Evolutionary conservation across 2,329 filamentous ascomycete species (phyloP).

Genomic region (Diaporthe capsici): DNA sequence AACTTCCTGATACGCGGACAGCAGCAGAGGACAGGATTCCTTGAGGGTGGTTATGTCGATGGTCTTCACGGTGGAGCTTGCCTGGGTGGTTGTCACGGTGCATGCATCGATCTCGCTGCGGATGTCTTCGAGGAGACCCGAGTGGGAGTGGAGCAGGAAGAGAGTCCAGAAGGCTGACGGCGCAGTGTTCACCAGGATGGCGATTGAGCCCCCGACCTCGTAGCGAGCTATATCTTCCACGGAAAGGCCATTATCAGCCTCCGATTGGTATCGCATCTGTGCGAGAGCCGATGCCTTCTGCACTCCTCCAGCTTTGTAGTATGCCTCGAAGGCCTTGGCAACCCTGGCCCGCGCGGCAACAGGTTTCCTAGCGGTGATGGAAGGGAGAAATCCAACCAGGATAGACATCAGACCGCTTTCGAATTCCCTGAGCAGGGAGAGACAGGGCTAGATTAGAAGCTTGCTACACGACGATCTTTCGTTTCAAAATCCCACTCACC

Average conservation of each 20-base stretch:
- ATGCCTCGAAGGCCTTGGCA: conserved; percentile 53
- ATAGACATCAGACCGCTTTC: conserved; percentile 45
- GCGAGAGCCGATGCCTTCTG: conserved; percentile 55
- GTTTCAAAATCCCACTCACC: conserved; percentile 49
- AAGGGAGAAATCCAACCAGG: conserved; percentile 47
- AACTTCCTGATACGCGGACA: conserved; percentile 58
- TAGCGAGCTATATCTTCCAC: conserved; percentile 55
- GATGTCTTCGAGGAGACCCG: conserved; percentile 6
- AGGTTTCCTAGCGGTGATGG: conserved; percentile 51
- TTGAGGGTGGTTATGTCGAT: conserved; percentile 52
- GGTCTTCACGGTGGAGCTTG: conserved; percentile 34
- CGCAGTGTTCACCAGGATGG: conserved; percentile 56
- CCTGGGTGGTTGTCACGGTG: neutral
- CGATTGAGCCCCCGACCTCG: conserved; percentile 57
- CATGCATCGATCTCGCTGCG: conserved; percentile 32
- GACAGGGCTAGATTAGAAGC: neutral
- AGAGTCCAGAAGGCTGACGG: conserved; percentile 58
- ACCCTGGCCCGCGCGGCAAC: conserved; percentile 52
- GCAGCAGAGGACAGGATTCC: conserved; percentile 53
- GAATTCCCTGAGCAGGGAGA: conserved; percentile 39
- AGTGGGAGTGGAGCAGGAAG: conserved; percentile 50
- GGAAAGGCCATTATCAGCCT: conserved; percentile 49
- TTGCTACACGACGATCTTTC: too few relatives aligned
- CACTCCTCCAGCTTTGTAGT: conserved; percentile 56
- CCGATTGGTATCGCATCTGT: conserved; percentile 52